These are phyloP conservation scores for Porpolomopsis calyptriformis DNA, from an alignment of 768 basidiomycete genomes.

Conservation along the genomic window DNA sequence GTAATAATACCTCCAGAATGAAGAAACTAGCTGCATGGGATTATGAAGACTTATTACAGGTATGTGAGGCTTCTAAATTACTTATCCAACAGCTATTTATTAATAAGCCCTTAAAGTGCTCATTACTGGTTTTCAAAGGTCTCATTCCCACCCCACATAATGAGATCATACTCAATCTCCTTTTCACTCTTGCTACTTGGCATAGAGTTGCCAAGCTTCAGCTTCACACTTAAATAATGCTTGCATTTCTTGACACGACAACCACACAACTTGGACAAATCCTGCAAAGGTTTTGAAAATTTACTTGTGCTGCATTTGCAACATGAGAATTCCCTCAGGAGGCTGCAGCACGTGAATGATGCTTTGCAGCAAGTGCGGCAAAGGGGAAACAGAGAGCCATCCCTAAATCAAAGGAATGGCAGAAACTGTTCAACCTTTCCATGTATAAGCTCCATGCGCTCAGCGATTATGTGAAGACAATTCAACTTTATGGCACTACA, in stretches of 20 bases:
- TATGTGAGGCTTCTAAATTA: neutral
- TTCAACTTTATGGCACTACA: constrained; percentile 17
- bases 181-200: constrained; percentile 23
- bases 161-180: constrained; percentile 15
- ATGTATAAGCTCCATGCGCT: constrained; percentile 24
- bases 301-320: constrained; percentile 16
- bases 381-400: neutral
- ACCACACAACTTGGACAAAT: constrained; percentile 18
- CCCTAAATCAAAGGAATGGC: neutral
- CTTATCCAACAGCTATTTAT: neutral
- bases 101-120: constrained; percentile 16
- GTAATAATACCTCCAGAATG: constrained; percentile 14
- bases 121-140: constrained; percentile 24
- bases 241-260: constrained; percentile 14
- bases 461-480: constrained; percentile 17
- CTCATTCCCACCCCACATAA: constrained; percentile 19
- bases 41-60: constrained; percentile 25
- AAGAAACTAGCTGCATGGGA: constrained; percentile 17
- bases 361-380: neutral
- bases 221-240: constrained; percentile 21
- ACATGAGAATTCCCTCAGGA: constrained; percentile 4
- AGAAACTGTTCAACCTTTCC: constrained; percentile 13
- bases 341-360: neutral
- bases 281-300: constrained; percentile 26
- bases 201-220: constrained; percentile 17